Evolutionary conservation across 2,329 filamentous ascomycete species (phyloP).

Genomic region (Pseudovirgaria hyperparasitica): DNA sequence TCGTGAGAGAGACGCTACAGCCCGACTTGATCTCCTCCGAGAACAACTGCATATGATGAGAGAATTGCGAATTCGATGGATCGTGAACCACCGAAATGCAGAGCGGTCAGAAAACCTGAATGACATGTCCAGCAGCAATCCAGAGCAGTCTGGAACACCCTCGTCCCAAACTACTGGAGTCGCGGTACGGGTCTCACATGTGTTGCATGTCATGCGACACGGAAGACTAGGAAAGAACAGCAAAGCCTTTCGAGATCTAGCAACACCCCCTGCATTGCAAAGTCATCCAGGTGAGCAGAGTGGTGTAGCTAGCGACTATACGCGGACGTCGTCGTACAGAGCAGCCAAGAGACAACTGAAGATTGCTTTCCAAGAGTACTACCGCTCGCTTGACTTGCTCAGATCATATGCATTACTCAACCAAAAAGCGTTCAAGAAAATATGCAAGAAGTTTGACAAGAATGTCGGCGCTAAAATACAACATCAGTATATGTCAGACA

Average conservation of each 20-base stretch:
- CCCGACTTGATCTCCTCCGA: slow-evolving; percentile 56
- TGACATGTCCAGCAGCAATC: slow-evolving; percentile 11
- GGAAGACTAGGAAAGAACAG: slow-evolving; percentile 43
- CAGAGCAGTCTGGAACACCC: slow-evolving; percentile 11
- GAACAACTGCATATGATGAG: slow-evolving; percentile 90
- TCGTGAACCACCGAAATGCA: slow-evolving; percentile 37
- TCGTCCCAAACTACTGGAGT: slow-evolving; percentile 6
- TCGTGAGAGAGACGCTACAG: slow-evolving; percentile 76
- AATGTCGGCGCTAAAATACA: slow-evolving; percentile 64
- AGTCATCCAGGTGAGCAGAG: slow-evolving; percentile 12
- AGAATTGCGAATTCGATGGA: slow-evolving; percentile 64
- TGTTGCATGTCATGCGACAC: slow-evolving; percentile 15
- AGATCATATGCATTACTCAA: slow-evolving; percentile 88
- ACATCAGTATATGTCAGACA: slow-evolving; percentile 76
- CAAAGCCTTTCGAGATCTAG: slow-evolving; percentile 26
- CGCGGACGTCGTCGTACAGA: slow-evolving; percentile 45
- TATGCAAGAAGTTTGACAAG: slow-evolving; percentile 99
- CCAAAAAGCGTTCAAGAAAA: slow-evolving; percentile 85
- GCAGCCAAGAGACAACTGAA: slow-evolving; percentile 88
- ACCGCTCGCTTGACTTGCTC: slow-evolving; percentile 78
- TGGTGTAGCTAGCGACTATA: slow-evolving; percentile 30
- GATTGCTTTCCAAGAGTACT: slow-evolving; percentile 81
- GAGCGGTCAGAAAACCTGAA: slow-evolving; percentile 12
- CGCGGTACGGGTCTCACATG: slow-evolving; percentile 1
- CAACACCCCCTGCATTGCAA: slow-evolving; percentile 28